Evolutionary conservation across 1,284 basidiomycete species (phyloP).

Genomic region (Pseudozyma hubeiensis): DNA sequence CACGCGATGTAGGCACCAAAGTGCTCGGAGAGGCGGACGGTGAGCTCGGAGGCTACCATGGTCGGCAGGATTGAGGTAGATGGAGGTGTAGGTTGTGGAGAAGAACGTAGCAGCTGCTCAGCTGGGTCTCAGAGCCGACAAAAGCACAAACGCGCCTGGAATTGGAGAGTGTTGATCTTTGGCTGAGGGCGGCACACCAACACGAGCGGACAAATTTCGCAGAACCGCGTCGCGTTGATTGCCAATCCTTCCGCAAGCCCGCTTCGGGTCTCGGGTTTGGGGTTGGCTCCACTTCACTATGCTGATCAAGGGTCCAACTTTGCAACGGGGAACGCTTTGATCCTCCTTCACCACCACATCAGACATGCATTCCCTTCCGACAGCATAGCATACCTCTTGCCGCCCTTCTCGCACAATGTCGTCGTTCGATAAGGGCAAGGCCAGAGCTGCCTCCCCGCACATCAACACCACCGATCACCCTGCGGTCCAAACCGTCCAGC

Average conservation of each 20-base stretch:
- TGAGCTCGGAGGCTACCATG: slow-evolving; percentile 33
- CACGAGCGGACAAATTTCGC: slow-evolving; percentile 2
- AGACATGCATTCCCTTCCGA: too few relatives aligned
- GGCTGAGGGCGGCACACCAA: neutral
- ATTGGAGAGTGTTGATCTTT: slow-evolving; percentile 1
- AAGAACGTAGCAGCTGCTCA: too few relatives aligned
- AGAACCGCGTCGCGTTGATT: slow-evolving; percentile 51
- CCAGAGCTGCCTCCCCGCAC: slow-evolving; percentile 12
- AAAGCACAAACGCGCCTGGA: slow-evolving; percentile 3
- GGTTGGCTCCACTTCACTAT: neutral
- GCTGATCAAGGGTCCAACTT: slow-evolving; percentile 17
- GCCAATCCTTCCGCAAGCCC: neutral
- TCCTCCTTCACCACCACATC: neutral
- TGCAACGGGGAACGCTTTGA: neutral
- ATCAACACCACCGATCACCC: neutral
- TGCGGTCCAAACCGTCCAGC: slow-evolving; percentile 17
- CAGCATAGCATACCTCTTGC: neutral
- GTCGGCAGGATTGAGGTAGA: neutral
- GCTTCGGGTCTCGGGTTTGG: slow-evolving; percentile 20
- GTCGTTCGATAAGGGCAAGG: slow-evolving; percentile 24
- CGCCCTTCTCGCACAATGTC: slow-evolving; percentile 4
- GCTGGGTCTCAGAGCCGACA: neutral
- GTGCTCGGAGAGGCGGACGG: slow-evolving; percentile 26
- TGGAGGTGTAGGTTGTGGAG: neutral
- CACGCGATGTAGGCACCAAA: slow-evolving; percentile 39